Evolutionary conservation across 257 asterid species (phyloP).

Genomic region (Dorcoceras hygrometricum): DNA sequence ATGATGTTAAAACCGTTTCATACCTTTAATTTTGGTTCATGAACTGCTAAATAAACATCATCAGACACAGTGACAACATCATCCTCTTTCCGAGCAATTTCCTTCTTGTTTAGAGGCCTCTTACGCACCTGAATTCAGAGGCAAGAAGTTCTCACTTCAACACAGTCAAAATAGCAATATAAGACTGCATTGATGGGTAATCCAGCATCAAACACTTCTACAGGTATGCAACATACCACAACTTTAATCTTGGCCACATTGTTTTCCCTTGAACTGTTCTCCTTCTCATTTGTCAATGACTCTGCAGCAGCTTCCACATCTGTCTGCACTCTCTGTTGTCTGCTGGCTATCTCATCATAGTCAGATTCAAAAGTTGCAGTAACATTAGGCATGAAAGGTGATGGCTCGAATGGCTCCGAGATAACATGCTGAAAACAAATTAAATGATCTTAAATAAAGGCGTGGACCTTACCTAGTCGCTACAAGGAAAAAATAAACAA

Average conservation of each 20-base stretch:
- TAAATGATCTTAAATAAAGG: constrained; percentile 26
- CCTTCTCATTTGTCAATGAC: constrained; percentile 52
- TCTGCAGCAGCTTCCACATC: constrained; percentile 59
- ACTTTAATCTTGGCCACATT: constrained; percentile 95
- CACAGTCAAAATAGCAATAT: constrained; percentile 18
- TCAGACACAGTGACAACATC: constrained; percentile 80
- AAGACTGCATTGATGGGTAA: constrained; percentile 15
- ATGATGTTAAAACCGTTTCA: constrained; percentile 23
- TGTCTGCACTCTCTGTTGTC: constrained; percentile 51
- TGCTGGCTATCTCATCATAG: constrained; percentile 51
- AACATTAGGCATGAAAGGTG: constrained; percentile 90
- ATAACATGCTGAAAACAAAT: constrained; percentile 75
- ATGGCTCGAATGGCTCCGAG: constrained; percentile 90
- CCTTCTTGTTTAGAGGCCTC: constrained; percentile 97
- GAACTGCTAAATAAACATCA: constrained; percentile 70
- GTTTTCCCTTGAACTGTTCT: constrained; percentile 66
- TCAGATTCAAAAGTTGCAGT: constrained; percentile 68
- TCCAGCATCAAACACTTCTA: constrained; percentile 14
- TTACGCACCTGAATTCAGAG: constrained; percentile 71
- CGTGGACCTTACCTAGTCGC: constrained; percentile 16
- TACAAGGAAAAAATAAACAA: constrained; percentile 22
- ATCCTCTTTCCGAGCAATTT: constrained; percentile 79
- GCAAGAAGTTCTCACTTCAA: constrained; percentile 22
- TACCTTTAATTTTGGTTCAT: constrained; percentile 95
- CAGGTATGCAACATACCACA: constrained; percentile 57